Base-by-base conservation (phyloP, 202 grass and related monocot genomes). In the Cymbopogon flexuosus region DNA sequence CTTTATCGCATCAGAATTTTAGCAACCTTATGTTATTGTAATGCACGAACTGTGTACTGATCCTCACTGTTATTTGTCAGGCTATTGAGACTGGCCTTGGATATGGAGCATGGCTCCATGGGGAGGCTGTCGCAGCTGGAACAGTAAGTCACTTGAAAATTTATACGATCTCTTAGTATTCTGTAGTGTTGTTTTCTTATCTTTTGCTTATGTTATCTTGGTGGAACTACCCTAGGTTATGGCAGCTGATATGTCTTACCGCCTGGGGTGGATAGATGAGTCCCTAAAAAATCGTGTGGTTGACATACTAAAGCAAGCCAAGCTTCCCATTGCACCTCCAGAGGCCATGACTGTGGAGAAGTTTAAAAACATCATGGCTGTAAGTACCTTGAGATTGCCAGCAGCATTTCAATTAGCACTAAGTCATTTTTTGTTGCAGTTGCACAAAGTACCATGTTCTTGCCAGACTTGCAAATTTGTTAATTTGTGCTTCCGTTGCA, bases 251-350 rank as follows among this genome's bases (percentile, higher is more conserved):
- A 93, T 99, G 96, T 99, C 96, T 70, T 68, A 64, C 74, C 92
- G 96, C 70, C 85, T 99, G 45, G 96, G 92, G 31, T 99, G 96
- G 96, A 99, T 99, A 70, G 96, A 99, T 4, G 88, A 91, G 54
- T 86, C 87, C 62, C 73, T 93, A 11, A 58, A 70, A 72, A 93
- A 90, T 57, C 83, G 92, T 19, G 63, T 62, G 22, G 19, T 86
- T 68, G 79, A 89, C 65, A 99, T 99, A 79, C 81, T 99, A 66
- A 73, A 85, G 34, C 13, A 88, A 73, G 92, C 92, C 62, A 99
- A 95, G 69, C 88, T 99, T 78, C 92, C 96, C 5, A 91, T 85
- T 78, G 16, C 83, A 81, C 92, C 96, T 79, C 96, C 96, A 3
- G 85, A 93, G 64, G 47, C 77, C 36, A 95, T 98, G 96, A 99